Conservation (phyloP, 345 rosid genomes). For the Pugionium cornutum region DNA sequence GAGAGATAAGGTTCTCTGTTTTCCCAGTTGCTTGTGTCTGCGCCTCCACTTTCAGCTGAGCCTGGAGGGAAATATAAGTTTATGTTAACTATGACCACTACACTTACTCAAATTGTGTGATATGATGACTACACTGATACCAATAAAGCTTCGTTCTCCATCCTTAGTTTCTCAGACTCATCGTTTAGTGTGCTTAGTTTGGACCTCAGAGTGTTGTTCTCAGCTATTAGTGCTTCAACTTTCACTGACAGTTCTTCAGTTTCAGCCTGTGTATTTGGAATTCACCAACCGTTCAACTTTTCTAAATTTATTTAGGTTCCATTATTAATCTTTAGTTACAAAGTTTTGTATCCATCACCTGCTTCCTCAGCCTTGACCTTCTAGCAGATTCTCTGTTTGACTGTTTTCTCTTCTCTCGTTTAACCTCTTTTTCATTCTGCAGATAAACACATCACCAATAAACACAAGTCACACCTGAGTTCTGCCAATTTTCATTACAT, state of each 20-base stretch:
- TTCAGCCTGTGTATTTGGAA: constrained; percentile 88
- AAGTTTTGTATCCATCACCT: constrained; percentile 48
- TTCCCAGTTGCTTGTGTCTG: constrained; percentile 32
- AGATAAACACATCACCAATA: constrained; percentile 11
- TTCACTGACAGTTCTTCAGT: constrained; percentile 71
- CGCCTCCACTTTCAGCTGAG: constrained; percentile 21
- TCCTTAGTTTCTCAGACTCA: constrained; percentile 68
- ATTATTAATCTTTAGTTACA: constrained; percentile 12
- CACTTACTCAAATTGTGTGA: not conserved
- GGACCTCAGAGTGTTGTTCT: constrained; percentile 65
- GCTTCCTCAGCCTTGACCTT: constrained; percentile 92
- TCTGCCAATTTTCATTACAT: too few relatives aligned
- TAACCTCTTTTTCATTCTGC: constrained; percentile 80
- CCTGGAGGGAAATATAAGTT: constrained; percentile 11
- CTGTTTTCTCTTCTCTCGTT: constrained; percentile 95
- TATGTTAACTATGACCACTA: not conserved
- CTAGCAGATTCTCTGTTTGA: constrained; percentile 96
- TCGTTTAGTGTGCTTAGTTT: constrained; percentile 59
- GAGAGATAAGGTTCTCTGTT: constrained; percentile 39
- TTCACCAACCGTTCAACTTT: too few relatives aligned
- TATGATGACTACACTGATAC: constrained; percentile 38
- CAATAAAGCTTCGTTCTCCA: constrained; percentile 63
- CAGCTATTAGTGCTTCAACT: constrained; percentile 65
- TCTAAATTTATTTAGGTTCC: too few relatives aligned
- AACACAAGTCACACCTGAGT: constrained; percentile 7